A percentile compares a stretch with the other conserved stretches of the same genome.
phyloP scores from a whole-genome alignment of 83 land plant genomes.

The Larix sibirica region DNA sequence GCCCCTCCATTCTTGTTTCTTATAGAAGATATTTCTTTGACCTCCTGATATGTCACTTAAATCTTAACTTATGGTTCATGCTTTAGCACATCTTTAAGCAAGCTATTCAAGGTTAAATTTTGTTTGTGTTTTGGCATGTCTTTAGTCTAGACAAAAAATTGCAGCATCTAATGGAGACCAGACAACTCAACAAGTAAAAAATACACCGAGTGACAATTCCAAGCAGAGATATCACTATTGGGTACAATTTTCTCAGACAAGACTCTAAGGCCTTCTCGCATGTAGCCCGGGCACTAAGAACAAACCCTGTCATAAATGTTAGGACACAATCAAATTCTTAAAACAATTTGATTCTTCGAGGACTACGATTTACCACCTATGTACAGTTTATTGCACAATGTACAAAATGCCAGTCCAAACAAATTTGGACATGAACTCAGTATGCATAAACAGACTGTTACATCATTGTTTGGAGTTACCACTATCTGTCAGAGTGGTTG shows the following conservation, averaged over 20 bases:
- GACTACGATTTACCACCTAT: not conserved
- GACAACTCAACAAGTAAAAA: not conserved
- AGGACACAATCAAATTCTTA: not conserved
- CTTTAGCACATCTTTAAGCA: too few species aligned
- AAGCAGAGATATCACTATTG: not conserved
- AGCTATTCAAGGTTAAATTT: too few species aligned
- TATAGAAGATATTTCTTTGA: too few species aligned
- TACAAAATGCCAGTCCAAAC: not conserved
- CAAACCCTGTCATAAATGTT: not conserved
- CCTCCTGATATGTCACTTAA: too few species aligned
- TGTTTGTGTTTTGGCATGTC: too few species aligned
- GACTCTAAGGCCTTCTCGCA: not conserved
- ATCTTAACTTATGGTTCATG: too few species aligned
- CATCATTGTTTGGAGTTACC: not conserved
- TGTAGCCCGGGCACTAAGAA: slow-evolving; percentile 3
- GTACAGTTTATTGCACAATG: not conserved
- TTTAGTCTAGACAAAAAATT: too few species aligned
- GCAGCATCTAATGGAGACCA: too few species aligned
- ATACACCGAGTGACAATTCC: too few species aligned
- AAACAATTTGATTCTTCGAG: not conserved
- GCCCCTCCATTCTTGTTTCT: too few species aligned
- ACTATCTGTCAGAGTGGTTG: not conserved
- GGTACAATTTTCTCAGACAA: not conserved
- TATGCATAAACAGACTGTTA: not conserved
- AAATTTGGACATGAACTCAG: not conserved